These are phyloP conservation scores for Sutorius eximius DNA, from an alignment of 1,284 basidiomycete genomes.

Conservation along the genomic window DNA sequence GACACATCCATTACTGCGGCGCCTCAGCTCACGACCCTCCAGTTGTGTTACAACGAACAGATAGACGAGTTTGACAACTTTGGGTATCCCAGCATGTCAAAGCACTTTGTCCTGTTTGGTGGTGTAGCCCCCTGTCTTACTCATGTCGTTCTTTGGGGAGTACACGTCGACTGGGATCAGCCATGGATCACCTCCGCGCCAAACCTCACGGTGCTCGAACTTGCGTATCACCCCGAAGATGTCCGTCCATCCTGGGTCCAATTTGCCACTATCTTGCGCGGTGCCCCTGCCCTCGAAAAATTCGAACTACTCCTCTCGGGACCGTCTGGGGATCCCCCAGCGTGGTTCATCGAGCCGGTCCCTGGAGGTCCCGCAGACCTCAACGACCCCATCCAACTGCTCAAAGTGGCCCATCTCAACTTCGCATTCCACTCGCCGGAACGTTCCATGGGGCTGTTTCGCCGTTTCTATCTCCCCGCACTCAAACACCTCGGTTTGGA, in stretches of 20 bases:
- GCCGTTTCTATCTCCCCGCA: slow-evolving; percentile 48
- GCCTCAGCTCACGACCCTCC: slow-evolving; percentile 50
- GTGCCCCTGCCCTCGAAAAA: slow-evolving; percentile 47
- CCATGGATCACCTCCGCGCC: slow-evolving; percentile 38
- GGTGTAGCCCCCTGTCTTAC: slow-evolving; percentile 54
- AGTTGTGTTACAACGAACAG: slow-evolving; percentile 52
- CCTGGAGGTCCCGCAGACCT: slow-evolving; percentile 28
- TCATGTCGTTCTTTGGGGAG: slow-evolving; percentile 55
- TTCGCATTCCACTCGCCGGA: slow-evolving; percentile 47
- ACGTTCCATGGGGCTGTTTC: slow-evolving; percentile 49
- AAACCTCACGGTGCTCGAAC: slow-evolving; percentile 47
- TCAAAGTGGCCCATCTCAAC: slow-evolving; percentile 46
- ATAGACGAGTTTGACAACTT: slow-evolving; percentile 33
- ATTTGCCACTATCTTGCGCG: slow-evolving; percentile 48
- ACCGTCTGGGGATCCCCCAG: slow-evolving; percentile 41
- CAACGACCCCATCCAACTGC: slow-evolving; percentile 42
- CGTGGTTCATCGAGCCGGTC: slow-evolving; percentile 35
- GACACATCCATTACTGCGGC: slow-evolving; percentile 40
- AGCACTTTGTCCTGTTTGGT: slow-evolving; percentile 49
- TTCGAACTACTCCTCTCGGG: slow-evolving; percentile 55
- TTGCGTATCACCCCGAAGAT: slow-evolving; percentile 57
- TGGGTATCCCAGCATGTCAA: slow-evolving; percentile 40
- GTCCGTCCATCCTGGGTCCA: slow-evolving; percentile 54
- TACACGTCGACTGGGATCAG: slow-evolving; percentile 62
- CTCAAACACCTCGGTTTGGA: slow-evolving; percentile 40